Conservation (phyloP, 2,329 filamentous ascomycete genomes). For the Beauveria sp. region DNA sequence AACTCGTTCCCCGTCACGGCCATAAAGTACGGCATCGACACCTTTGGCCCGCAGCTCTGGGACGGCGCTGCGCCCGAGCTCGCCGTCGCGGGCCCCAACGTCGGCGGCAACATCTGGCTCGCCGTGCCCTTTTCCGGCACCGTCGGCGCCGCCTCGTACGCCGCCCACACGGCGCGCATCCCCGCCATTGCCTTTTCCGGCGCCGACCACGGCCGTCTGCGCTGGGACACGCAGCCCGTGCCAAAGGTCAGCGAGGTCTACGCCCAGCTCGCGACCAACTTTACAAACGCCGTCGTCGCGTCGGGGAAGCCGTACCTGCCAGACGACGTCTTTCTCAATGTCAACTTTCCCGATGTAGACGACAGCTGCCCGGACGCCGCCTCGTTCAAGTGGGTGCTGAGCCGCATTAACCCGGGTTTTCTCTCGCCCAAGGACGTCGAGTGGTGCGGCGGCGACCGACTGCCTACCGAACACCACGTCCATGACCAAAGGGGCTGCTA, state of each 20-base stretch:
- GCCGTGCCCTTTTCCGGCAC: conserved; percentile 56
- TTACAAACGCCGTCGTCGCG: conserved; percentile 47
- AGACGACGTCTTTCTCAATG: conserved; percentile 53
- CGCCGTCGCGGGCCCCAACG: conserved; percentile 58
- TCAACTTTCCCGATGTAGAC: conserved; percentile 55
- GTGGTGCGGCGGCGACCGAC: conserved; percentile 44
- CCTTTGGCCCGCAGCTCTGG: conserved; percentile 46
- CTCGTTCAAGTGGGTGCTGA: conserved; percentile 58
- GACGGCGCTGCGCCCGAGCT: conserved; percentile 46
- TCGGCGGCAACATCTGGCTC: conserved; percentile 49
- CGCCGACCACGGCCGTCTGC: conserved; percentile 36
- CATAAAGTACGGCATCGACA: conserved; percentile 48
- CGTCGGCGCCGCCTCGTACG: conserved; percentile 56
- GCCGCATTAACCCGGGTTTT: conserved; percentile 49
- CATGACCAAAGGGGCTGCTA: conserved; percentile 46
- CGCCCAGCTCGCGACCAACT: conserved; percentile 50
- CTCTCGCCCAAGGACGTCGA: conserved; percentile 46
- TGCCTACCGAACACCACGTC: conserved; percentile 54
- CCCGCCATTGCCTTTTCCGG: conserved; percentile 65
- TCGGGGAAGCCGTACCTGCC: conserved; percentile 58
- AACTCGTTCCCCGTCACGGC: conserved; percentile 62
- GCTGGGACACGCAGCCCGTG: conserved; percentile 46
- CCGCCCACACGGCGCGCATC: conserved; percentile 44
- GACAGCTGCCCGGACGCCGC: conserved; percentile 40
- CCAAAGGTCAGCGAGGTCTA: conserved; percentile 53